phyloP scores from a whole-genome alignment of 2,329 filamentous ascomycete genomes.

The Fonsecaea nubica region DNA sequence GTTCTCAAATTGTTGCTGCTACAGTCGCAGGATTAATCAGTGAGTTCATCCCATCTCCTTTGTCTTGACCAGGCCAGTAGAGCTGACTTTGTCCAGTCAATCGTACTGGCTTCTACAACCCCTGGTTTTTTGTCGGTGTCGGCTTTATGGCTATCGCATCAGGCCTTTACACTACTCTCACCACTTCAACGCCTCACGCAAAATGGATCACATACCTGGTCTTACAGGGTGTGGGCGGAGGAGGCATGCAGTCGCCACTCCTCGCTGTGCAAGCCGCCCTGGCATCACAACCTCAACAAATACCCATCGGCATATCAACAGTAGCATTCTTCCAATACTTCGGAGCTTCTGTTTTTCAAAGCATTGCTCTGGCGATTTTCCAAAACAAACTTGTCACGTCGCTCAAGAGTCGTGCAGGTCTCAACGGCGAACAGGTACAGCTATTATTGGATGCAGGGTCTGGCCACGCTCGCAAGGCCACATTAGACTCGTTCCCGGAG shows the following conservation, averaged over 20 bases:
- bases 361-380: conserved; percentile 50
- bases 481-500: conserved; percentile 18
- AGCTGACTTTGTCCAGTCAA: conserved; percentile 15
- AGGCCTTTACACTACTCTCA: conserved; percentile 47
- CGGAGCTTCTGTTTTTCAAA: conserved; percentile 48
- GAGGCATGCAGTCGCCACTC: conserved; percentile 48
- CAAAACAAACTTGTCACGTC: conserved; percentile 43
- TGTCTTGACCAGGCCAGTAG: not conserved
- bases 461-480: conserved; percentile 65
- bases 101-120: conserved; percentile 48
- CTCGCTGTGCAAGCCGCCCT: conserved; percentile 48
- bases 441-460: conserved; percentile 67
- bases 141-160: conserved; percentile 46
- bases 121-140: conserved; percentile 48
- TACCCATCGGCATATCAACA: conserved; percentile 47
- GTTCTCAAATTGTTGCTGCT: conserved; percentile 31
- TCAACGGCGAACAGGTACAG: conserved; percentile 61
- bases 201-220: conserved; percentile 52
- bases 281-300: conserved; percentile 39
- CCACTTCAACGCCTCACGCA: conserved; percentile 42
- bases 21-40: conserved; percentile 25
- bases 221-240: conserved; percentile 47
- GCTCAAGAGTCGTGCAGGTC: conserved; percentile 50
- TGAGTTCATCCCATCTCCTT: not conserved
- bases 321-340: conserved; percentile 49